Evolutionary conservation across 805 yeast genomes (phyloP).

Genomic region (Candida dajiaensis): DNA sequence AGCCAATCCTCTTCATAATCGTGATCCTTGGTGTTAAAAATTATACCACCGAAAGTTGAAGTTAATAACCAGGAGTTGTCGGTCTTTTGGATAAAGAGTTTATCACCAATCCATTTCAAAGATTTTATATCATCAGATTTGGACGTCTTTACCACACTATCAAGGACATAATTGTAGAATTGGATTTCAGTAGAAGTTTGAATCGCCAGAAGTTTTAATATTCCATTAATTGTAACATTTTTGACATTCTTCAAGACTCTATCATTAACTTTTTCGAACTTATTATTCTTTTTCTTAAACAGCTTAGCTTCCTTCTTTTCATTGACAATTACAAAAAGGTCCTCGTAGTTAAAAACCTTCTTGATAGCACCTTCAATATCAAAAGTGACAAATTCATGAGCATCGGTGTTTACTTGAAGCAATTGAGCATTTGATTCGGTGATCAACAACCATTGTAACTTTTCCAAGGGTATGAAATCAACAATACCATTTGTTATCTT

Average conservation of each 20-base stretch:
- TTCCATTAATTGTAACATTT: background rate
- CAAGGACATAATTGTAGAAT: slow-evolving; percentile 6
- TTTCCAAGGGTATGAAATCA: slow-evolving; percentile 16
- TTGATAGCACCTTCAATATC: slow-evolving; percentile 6
- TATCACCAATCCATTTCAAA: slow-evolving; percentile 13
- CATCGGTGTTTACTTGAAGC: slow-evolving; percentile 10
- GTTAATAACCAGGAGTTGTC: slow-evolving; percentile 22
- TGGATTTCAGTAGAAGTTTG: background rate
- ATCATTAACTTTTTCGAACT: background rate
- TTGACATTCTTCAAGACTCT: slow-evolving; percentile 2
- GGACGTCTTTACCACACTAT: slow-evolving; percentile 3
- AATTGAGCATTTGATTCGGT: slow-evolving; percentile 15
- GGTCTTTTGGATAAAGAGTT: slow-evolving; percentile 8
- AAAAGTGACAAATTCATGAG: slow-evolving; percentile 8
- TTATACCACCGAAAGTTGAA: slow-evolving; percentile 21
- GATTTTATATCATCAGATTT: slow-evolving; percentile 2
- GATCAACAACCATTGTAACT: slow-evolving; percentile 12
- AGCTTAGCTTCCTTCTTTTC: slow-evolving; percentile 5
- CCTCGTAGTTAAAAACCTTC: background rate
- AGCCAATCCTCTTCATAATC: slow-evolving; percentile 2
- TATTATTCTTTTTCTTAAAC: slow-evolving; percentile 3
- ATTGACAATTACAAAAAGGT: slow-evolving; percentile 5
- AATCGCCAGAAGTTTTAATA: background rate
- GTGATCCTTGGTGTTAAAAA: background rate
- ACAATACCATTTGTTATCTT: slow-evolving; percentile 21